A percentile compares a stretch with the other conserved stretches of the same genome.
These are phyloP conservation scores for Trichoderma virens DNA, from an alignment of 495 filamentous ascomycete genomes.

Conservation along the genomic window DNA sequence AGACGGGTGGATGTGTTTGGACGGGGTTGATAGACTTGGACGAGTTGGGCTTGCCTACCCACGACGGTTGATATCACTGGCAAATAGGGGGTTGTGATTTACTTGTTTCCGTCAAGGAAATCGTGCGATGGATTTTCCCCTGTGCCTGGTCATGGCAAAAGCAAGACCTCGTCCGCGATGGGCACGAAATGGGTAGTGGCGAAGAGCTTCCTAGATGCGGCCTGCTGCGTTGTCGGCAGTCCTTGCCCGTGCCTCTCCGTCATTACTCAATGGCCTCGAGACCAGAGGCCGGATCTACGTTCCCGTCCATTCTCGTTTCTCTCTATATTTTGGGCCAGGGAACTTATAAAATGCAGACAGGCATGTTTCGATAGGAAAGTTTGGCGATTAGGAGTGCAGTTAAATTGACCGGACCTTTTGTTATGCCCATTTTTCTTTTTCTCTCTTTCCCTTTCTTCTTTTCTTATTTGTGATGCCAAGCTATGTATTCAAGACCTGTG, in stretches of 20 bases:
- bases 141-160: background rate
- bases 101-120: background rate
- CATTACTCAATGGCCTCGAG: constrained; percentile 14
- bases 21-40: constrained; percentile 2
- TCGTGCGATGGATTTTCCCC: background rate
- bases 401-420: constrained; percentile 26
- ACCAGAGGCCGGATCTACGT: constrained; percentile 1
- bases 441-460: background rate
- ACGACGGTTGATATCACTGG: constrained; percentile 3
- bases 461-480: background rate
- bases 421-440: constrained; percentile 16
- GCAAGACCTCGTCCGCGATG: background rate
- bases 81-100: background rate
- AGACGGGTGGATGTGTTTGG: background rate
- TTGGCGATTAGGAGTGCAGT: constrained; percentile 37
- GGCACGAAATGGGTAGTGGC: background rate
- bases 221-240: constrained; percentile 6
- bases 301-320: constrained; percentile 23
- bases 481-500: too few relatives aligned
- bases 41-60: background rate
- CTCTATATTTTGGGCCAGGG: constrained; percentile 15
- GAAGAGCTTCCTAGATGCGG: background rate
- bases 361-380: constrained; percentile 37
- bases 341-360: constrained; percentile 30
- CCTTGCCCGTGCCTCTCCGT: constrained; percentile 10